phyloP scores from a whole-genome alignment of 768 basidiomycete genomes.

The Tricholoma hemisulphureum region DNA sequence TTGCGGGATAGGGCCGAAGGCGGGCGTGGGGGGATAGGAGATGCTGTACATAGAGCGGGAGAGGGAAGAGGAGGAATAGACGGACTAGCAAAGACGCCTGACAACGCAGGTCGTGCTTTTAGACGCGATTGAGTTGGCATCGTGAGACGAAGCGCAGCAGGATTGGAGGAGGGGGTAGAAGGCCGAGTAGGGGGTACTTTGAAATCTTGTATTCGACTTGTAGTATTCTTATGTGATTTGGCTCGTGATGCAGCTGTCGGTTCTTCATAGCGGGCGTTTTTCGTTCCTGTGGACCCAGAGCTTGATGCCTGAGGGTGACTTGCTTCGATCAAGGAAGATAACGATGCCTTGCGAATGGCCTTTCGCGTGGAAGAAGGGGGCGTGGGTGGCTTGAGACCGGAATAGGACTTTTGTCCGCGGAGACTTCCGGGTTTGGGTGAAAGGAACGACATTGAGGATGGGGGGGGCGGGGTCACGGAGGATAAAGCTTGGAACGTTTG shows the following conservation, averaged over 20 bases:
- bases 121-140: conserved; percentile 82
- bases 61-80: conserved; percentile 34
- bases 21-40: conserved; percentile 60
- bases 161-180: conserved; percentile 76
- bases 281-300: conserved; percentile 43
- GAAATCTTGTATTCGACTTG: conserved; percentile 65
- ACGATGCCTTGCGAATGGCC: conserved; percentile 73
- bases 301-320: conserved; percentile 56
- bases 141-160: conserved; percentile 75
- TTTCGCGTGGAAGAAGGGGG: conserved; percentile 63
- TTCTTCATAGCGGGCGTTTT: conserved; percentile 64
- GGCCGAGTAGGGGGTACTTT: conserved; percentile 75
- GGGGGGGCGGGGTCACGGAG: conserved; percentile 43
- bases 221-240: conserved; percentile 64
- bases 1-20: conserved; percentile 54
- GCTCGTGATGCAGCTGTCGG: conserved; percentile 83
- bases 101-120: conserved; percentile 72
- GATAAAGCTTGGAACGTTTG: conserved; percentile 62
- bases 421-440: conserved; percentile 71
- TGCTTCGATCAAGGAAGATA: conserved; percentile 71
- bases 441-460: conserved; percentile 59
- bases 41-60: conserved; percentile 46
- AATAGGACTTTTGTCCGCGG: conserved; percentile 82
- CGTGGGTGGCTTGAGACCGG: conserved; percentile 73
- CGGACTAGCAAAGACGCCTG: conserved; percentile 63